Conservation (phyloP, 176 grass and related monocot species). For the Eragrostis curvula region DNA sequence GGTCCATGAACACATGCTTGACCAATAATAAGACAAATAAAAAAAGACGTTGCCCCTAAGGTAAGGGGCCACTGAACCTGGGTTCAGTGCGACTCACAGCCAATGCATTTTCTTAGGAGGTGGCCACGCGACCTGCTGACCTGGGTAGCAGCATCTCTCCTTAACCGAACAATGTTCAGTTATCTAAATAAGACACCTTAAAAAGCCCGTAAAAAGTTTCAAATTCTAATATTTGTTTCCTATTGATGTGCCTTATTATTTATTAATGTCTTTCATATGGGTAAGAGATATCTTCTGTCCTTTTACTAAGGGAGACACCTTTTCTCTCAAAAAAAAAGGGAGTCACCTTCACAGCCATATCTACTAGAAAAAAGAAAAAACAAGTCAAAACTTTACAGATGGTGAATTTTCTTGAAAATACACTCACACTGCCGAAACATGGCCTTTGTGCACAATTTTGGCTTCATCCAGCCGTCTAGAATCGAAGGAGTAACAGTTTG, state of each 20-base stretch:
- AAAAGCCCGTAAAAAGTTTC: background rate
- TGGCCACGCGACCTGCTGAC: too few species aligned
- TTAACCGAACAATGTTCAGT: too few species aligned
- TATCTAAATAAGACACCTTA: background rate
- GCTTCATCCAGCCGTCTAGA: conserved; percentile 88
- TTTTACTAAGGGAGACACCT: too few species aligned
- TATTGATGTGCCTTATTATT: background rate
- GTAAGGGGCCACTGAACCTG: too few species aligned
- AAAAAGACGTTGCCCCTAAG: background rate
- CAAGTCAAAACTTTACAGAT: too few species aligned
- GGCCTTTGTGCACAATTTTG: conserved; percentile 91
- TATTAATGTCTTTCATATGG: background rate
- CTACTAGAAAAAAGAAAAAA: conserved; percentile 5
- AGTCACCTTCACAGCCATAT: too few species aligned
- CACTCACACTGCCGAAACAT: conserved; percentile 99
- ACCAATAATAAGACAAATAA: background rate
- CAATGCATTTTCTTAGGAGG: too few species aligned
- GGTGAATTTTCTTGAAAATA: conserved; percentile 8
- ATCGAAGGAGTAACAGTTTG: conserved; percentile 96
- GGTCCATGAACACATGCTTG: background rate
- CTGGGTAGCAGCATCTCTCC: too few species aligned
- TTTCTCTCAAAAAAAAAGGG: too few species aligned
- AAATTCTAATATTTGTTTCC: background rate
- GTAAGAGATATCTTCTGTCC: conserved; percentile 3
- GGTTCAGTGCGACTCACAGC: too few species aligned